Evolutionary conservation across 257 asterid genomes (phyloP).

Genomic region (Gardenia jasminoides): DNA sequence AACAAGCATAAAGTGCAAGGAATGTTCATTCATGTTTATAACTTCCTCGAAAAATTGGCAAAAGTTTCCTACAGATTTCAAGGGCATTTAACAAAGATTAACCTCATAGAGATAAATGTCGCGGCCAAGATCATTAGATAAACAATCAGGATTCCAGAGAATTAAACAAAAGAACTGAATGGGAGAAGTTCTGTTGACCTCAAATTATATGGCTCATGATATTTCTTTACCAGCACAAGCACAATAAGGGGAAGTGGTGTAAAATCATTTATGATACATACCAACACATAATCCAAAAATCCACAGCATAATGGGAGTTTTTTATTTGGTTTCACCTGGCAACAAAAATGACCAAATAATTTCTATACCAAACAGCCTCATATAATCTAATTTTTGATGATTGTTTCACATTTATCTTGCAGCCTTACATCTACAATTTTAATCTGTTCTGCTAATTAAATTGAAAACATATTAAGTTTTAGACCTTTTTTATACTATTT

Average conservation of each 20-base stretch:
- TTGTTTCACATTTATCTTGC: background rate
- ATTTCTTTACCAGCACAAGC: background rate
- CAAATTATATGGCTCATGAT: background rate
- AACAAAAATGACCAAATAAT: background rate
- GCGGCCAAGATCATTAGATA: too few relatives aligned
- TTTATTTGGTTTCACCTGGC: background rate
- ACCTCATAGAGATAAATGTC: too few relatives aligned
- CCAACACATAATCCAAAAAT: background rate
- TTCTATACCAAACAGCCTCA: background rate
- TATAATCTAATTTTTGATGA: background rate
- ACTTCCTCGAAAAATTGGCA: too few relatives aligned
- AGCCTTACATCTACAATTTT: background rate
- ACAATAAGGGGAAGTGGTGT: background rate
- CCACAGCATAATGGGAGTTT: too few relatives aligned
- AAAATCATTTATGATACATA: background rate
- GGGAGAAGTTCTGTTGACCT: background rate
- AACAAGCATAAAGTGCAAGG: too few relatives aligned
- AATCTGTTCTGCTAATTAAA: background rate
- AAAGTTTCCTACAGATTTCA: too few relatives aligned
- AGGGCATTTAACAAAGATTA: too few relatives aligned
- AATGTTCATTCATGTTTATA: too few relatives aligned
- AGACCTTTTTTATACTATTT: background rate
- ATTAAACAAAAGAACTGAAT: too few relatives aligned
- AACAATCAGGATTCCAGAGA: too few relatives aligned
- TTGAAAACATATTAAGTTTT: background rate